Percentiles rank a stretch among this genome's conserved stretches.
Conservation (phyloP, 352 stramenopile species). For the Plasmopara muralis region DNA sequence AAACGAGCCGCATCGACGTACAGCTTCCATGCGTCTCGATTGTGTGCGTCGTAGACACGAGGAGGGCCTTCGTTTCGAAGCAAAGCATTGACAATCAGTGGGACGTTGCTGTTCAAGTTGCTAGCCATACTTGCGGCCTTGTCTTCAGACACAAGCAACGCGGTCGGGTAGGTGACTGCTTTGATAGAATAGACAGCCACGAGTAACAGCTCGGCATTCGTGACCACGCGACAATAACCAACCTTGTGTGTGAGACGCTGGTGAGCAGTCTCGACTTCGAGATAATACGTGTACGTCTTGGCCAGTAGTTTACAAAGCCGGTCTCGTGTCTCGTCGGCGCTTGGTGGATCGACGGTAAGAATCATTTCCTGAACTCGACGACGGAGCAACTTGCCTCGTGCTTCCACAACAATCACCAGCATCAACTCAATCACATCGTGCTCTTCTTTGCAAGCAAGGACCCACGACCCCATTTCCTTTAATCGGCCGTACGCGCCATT, state of each 20-base stretch:
- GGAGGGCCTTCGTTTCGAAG: constrained; percentile 24
- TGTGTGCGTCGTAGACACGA: constrained; percentile 26
- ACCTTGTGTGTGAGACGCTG: constrained; percentile 26
- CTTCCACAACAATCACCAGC: constrained; percentile 43
- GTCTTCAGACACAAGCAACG: no score
- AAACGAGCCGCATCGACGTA: constrained; percentile 30
- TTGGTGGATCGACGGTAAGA: constrained; percentile 2
- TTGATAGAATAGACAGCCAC: constrained; percentile 34
- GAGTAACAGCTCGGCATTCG: constrained; percentile 39
- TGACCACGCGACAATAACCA: constrained; percentile 19
- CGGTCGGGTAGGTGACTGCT: constrained; percentile 18
- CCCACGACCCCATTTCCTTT: constrained; percentile 66
- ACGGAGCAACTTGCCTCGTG: constrained; percentile 40
- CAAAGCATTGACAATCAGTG: constrained; percentile 26
- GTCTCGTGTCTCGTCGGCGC: constrained; percentile 3
- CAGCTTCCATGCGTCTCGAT: constrained; percentile 29
- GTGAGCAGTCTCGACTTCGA: constrained; percentile 42
- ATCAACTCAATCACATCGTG: constrained; percentile 77
- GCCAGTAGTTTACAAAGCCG: constrained; percentile 45
- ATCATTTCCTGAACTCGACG: constrained; percentile 20
- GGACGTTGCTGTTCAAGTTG: constrained; percentile 24
- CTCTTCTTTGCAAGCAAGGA: constrained; percentile 74
- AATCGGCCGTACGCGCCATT: constrained; percentile 45
- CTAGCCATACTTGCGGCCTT: constrained; percentile 13
- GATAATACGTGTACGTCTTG: constrained; percentile 55